phyloP scores from a whole-genome alignment of 2,329 filamentous ascomycete species.

The Berkeleyomyces rouxiae region DNA sequence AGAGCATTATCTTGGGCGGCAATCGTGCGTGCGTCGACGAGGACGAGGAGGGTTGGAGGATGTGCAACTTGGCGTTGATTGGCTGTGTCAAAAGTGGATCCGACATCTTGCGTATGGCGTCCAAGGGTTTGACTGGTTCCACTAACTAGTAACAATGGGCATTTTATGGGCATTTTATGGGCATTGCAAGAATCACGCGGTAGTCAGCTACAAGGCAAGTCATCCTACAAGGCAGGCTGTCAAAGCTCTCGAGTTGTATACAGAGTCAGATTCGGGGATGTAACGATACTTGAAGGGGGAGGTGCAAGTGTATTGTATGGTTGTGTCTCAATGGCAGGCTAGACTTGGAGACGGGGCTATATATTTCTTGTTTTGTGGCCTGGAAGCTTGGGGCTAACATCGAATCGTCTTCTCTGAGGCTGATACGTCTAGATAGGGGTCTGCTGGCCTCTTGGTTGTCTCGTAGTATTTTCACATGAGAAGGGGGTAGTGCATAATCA shows the following conservation, averaged over 20 bases:
- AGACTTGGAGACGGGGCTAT: too few relatives aligned
- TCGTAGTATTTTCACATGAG: neutral
- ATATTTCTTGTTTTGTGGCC: neutral
- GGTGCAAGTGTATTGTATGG: neutral
- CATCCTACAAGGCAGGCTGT: neutral
- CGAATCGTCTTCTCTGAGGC: neutral
- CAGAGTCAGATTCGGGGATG: neutral
- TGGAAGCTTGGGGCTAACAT: neutral
- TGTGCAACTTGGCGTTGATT: conserved; percentile 11
- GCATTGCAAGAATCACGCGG: neutral
- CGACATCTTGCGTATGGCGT: conserved; percentile 9
- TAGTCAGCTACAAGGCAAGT: neutral
- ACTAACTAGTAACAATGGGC: neutral
- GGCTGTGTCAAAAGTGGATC: conserved; percentile 11
- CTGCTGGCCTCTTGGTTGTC: neutral
- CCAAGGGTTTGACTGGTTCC: conserved; percentile 8
- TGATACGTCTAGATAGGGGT: neutral
- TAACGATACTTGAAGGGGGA: neutral
- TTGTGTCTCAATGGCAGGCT: neutral
- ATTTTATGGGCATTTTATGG: neutral
- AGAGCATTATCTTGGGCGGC: neutral
- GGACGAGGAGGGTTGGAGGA: conserved; percentile 13
- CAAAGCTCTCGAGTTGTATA: neutral
- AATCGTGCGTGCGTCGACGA: conserved; percentile 8
- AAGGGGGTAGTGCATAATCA: neutral